Base-by-base conservation (phyloP, 2,329 filamentous ascomycete genomes). In the Epichloe brachyelytri region DNA sequence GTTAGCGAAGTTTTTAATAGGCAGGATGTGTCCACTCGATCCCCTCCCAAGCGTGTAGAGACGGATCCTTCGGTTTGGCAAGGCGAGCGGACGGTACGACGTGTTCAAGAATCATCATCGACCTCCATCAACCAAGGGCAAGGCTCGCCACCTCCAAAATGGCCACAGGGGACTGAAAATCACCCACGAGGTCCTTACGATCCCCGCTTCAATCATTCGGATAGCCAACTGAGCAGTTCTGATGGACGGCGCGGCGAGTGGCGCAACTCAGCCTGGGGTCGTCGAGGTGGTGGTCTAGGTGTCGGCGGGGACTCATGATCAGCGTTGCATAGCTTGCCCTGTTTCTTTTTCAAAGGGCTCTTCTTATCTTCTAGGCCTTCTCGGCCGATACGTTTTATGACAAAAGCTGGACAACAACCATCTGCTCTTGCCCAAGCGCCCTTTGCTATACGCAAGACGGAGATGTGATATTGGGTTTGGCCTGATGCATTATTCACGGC, bases 21-120 rank as follows among this genome's bases (percentile, higher is more conserved):
- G 67, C 74, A 74, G 64, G 77, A 79, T 66, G 74, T 85, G 69
- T 68, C 75, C 62, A 75, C 64, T 49, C 71, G 73, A 49, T 77
- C 73, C 34, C 71, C 73, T 53, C 80, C 71, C 62, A 71, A 76
- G 50, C 69, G 85, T 52, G 88, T 95, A 49, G 90, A 96, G 63
- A 88, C 85, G n/a, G 91, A 97, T 63, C 87, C 86, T 5, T 79
- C 86, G 20, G 78, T 86, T 5, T 88, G 85, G 82, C 84, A 88
- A 60, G 85, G 88, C 63, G 89, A 95, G 66, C 84, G 81, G 57
- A 89, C 86, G 46, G 88, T 91, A 40, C 81, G 89, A 46, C 86
- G 90, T 52, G 80, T 95, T 36, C 78, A 82, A 58, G 79, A 83
- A 15, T 72, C 77, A n/a, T 65, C 71, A 46, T 68, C 72, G 8